Conservation (phyloP, 2,329 filamentous ascomycete species). For the Sclerotinia glacialis region DNA sequence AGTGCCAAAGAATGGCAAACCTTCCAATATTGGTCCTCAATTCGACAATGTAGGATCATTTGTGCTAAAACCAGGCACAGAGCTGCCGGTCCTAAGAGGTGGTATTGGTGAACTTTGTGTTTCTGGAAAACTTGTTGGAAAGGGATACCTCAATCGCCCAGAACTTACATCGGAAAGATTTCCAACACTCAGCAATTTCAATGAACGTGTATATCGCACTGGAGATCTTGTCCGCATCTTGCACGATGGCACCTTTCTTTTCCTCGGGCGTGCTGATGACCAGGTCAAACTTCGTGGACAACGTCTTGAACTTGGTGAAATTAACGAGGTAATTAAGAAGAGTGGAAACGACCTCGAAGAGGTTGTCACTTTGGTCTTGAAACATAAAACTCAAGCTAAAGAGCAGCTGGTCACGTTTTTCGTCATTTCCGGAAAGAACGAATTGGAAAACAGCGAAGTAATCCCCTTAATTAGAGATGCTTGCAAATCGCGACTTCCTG, state of each 20-base stretch:
- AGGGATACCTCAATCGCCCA: slow-evolving; percentile 78
- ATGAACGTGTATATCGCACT: slow-evolving; percentile 74
- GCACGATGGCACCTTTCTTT: slow-evolving; percentile 79
- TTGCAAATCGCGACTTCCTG: slow-evolving; percentile 69
- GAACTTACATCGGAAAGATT: slow-evolving; percentile 78
- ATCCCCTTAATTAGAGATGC: slow-evolving; percentile 52
- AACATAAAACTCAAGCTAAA: slow-evolving; percentile 68
- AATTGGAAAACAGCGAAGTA: slow-evolving; percentile 41
- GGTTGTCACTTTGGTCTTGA: slow-evolving; percentile 71
- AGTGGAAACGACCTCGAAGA: slow-evolving; percentile 59
- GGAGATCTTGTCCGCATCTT: slow-evolving; percentile 83
- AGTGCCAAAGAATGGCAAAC: slow-evolving; percentile 72
- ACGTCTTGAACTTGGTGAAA: slow-evolving; percentile 84
- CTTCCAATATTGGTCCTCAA: slow-evolving; percentile 82
- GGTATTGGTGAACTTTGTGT: slow-evolving; percentile 86
- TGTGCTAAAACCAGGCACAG: slow-evolving; percentile 68
- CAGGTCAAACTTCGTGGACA: slow-evolving; percentile 91
- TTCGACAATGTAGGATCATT: slow-evolving; percentile 87
- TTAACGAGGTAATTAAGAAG: slow-evolving; percentile 77
- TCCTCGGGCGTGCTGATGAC: slow-evolving; percentile 83
- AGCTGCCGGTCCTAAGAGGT: slow-evolving; percentile 70
- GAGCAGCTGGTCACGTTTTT: slow-evolving; percentile 82
- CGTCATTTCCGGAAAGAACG: slow-evolving; percentile 40
- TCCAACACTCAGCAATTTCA: slow-evolving; percentile 56
- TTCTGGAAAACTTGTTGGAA: slow-evolving; percentile 81